A percentile compares a stretch with the other conserved stretches of the same genome.
These are phyloP conservation scores for Babesia microti DNA, from an alignment of 169 alveolate genomes.

Conservation along the genomic window DNA sequence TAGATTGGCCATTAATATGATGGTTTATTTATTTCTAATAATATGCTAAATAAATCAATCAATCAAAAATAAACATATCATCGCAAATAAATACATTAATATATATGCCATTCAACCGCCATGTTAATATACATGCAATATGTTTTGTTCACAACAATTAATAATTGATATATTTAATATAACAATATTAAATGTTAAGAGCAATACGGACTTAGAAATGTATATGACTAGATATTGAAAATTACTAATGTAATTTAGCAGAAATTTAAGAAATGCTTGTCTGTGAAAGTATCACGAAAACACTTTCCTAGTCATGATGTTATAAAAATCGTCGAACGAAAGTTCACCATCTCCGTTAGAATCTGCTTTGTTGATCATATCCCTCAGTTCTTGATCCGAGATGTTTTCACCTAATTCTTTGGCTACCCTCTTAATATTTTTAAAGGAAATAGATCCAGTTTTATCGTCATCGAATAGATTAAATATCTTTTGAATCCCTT, in stretches of 20 bases:
- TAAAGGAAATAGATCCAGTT: conserved; percentile 86
- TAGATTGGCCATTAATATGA: no score
- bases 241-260: not conserved
- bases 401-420: conserved; percentile 95
- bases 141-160: no score
- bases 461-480: conserved; percentile 94
- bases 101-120: no score
- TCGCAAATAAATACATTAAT: no score
- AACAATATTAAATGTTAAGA: not conserved
- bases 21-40: no score
- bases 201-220: conserved; percentile 1
- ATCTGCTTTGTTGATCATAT: conserved; percentile 97
- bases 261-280: conserved; percentile 17
- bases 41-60: no score
- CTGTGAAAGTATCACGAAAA: conserved; percentile 65
- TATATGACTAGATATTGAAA: no score
- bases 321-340: conserved; percentile 94
- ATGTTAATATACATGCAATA: no score
- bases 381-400: conserved; percentile 93
- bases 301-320: conserved; percentile 94
- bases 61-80: no score
- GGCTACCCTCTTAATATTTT: conserved; percentile 93
- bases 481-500: conserved; percentile 93
- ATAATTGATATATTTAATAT: not conserved
- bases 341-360: conserved; percentile 96